Evolutionary conservation across 768 basidiomycete genomes (phyloP), one percentile per base, ranked within the genome.

Genomic region (Boletus sp.): DNA sequence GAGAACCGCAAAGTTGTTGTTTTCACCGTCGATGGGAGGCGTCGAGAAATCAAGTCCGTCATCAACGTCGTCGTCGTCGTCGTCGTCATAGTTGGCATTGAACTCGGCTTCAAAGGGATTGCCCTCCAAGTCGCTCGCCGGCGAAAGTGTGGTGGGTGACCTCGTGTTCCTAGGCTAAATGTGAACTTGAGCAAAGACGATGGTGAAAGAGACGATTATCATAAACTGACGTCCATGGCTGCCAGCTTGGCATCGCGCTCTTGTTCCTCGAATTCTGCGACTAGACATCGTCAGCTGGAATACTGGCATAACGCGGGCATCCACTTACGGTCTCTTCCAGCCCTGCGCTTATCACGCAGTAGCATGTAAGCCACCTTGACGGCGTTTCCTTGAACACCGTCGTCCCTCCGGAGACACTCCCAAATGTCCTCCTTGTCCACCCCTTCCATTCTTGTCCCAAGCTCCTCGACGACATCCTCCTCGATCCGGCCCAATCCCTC

Each of bases 291-390:
- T 66, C 44, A 68, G 53, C 40, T 59, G 47, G 10, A n/a, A 46
- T 45, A 46, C 15, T n/a, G 20, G 20, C 40, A 30, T 58, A 51
- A 47, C 28, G 14, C 54, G 6, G 36, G 7, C 17, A 12, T 37
- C 30, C 32, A 80, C 93, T 80, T 65, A 96, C 94, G 75, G 69
- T 94, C 92, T 71, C 89, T 83, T 7, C 93, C 86, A 52, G 90
- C 80, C 39, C 94, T 77, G 63, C 86, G 79, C 76, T 94, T 94
- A 67, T 99, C 96, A 55, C 93, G 79, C 45, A 97, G 78, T 5
- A 99, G 78, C 83, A 94, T 86, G 73, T 98, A 99, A 0, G 96
- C 94, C 7, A 99, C 94, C 74, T 97, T 95, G 69, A 98, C 89
- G 52, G 92, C 87, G 69, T 98, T 97, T 39, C 94, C 92, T 58